Conservation (phyloP, 495 filamentous ascomycete genomes). For the Entonaema liquescens region DNA sequence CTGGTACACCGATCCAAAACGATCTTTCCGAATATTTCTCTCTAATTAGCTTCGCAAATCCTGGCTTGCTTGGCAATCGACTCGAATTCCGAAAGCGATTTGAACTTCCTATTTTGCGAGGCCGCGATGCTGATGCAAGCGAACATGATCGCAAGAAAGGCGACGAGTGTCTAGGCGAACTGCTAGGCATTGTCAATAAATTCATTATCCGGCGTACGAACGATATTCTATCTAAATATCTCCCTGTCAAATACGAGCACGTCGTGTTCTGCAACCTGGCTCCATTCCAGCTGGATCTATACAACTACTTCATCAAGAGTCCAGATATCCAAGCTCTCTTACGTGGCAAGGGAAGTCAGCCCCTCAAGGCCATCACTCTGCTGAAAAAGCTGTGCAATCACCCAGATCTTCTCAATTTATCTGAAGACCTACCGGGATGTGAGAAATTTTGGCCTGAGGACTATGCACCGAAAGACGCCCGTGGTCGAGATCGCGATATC, state of each 20-base stretch:
- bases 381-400: slow-evolving; percentile 99
- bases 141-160: slow-evolving; percentile 85
- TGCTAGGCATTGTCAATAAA: slow-evolving; percentile 89
- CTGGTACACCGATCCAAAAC: slow-evolving; percentile 97
- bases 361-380: slow-evolving; percentile 93
- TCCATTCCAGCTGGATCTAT: slow-evolving; percentile 89
- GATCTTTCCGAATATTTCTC: slow-evolving; percentile 98
- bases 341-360: slow-evolving; percentile 93
- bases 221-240: slow-evolving; percentile 97
- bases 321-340: slow-evolving; percentile 94
- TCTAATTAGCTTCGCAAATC: slow-evolving; percentile 96
- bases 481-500: slow-evolving; percentile 90
- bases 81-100: slow-evolving; percentile 95
- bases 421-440: slow-evolving; percentile 85
- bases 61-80: slow-evolving; percentile 86
- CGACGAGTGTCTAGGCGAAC: slow-evolving; percentile 82
- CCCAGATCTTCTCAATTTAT: slow-evolving; percentile 88
- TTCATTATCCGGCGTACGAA: slow-evolving; percentile 99
- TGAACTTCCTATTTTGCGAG: slow-evolving; percentile 90
- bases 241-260: slow-evolving; percentile 99
- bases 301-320: slow-evolving; percentile 96
- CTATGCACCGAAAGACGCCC: slow-evolving; percentile 84
- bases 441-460: slow-evolving; percentile 86
- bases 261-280: slow-evolving; percentile 99
- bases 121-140: slow-evolving; percentile 88